Conservation (phyloP, 371 early-diverging fungal species). For the Saksenaea vasiformis region DNA sequence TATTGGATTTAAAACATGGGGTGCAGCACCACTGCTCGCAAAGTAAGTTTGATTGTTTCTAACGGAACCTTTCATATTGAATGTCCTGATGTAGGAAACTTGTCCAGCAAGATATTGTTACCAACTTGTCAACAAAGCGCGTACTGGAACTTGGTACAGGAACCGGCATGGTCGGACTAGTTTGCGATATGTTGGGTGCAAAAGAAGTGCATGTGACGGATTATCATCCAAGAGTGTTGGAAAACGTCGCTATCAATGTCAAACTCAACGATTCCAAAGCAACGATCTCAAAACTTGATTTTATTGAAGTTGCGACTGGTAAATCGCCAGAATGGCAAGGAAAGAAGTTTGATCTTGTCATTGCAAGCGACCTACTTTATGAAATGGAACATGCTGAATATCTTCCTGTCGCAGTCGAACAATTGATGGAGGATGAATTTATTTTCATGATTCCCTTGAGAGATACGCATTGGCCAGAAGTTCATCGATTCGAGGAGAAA, state of each 20-base stretch:
- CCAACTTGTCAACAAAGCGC: slow-evolving; percentile 22
- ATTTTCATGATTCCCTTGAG: slow-evolving; percentile 52
- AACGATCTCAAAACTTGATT: slow-evolving; percentile 38
- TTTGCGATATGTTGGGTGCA: slow-evolving; percentile 45
- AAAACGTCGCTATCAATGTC: slow-evolving; percentile 46
- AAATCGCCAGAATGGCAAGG: slow-evolving; percentile 24
- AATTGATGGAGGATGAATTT: slow-evolving; percentile 39
- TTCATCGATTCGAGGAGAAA: slow-evolving; percentile 33
- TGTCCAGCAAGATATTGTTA: slow-evolving; percentile 41
- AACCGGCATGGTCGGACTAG: slow-evolving; percentile 47
- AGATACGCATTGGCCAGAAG: slow-evolving; percentile 40
- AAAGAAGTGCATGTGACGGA: slow-evolving; percentile 39
- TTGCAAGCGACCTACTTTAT: slow-evolving; percentile 50
- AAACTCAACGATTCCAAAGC: slow-evolving; percentile 32
- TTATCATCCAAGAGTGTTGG: slow-evolving; percentile 49
- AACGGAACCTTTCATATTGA: background rate
- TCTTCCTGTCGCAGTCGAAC: slow-evolving; percentile 40
- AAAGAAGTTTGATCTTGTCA: slow-evolving; percentile 34
- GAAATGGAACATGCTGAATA: slow-evolving; percentile 52
- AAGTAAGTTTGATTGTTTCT: slow-evolving; percentile 30
- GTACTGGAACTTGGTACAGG: slow-evolving; percentile 45
- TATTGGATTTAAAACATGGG: slow-evolving; percentile 55
- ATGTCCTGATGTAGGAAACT: slow-evolving; percentile 25
- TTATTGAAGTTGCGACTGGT: slow-evolving; percentile 33
- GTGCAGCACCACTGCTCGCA: slow-evolving; percentile 49